Evolutionary conservation across 1,139 yeast species (phyloP), one percentile per base, ranked within the genome.

Genomic region (Geotrichum reessii): DNA sequence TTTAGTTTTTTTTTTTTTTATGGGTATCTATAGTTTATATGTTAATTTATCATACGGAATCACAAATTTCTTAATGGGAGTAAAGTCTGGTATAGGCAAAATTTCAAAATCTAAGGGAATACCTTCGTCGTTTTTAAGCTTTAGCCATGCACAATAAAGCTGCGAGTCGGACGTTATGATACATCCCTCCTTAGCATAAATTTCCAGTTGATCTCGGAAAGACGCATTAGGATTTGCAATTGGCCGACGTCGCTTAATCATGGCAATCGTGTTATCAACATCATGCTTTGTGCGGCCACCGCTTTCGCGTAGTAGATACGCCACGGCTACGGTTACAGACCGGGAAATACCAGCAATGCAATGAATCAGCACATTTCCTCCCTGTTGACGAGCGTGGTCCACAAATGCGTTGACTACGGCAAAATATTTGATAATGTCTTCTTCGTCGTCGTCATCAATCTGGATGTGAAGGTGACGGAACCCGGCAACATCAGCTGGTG

Each of bases 311-410:
- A 93, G 91, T 62, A 93, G 72, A 70, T 86, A 93, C 1, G 96
- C 95, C 48, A 85, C 78, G 14, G 84, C 76, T 37, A 90, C 76
- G 0, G 95, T 75, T 0, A 83, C 89, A 0, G 96, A 86, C 63
- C 99, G 76, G 1, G 96, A 88, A 28, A 84, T 81, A 1, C 99
- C 99, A 33, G 96, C 97, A 58, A 91, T 89, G 62, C 74, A 77
- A 61, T 75, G 79, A 19, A 76, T 75, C 19, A 76, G 66, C 2
- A 74, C 69, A n/a, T 27, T 49, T 9, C 22, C 22, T 42, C 66
- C 66, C 1, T 52, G 48, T 14, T 57, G 79, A 44, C 88, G 74
- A 0, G 91, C 90, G 1, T 71, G 66, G 51, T 86, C 86, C 9
- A 93, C 86, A 70, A 88, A 90, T 12, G 73, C 73, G 66, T 85